Percentiles rank a stretch among this genome's conserved stretches.
phyloP scores from a whole-genome alignment of 306 rosid species.

The Astragalus membranaceus region DNA sequence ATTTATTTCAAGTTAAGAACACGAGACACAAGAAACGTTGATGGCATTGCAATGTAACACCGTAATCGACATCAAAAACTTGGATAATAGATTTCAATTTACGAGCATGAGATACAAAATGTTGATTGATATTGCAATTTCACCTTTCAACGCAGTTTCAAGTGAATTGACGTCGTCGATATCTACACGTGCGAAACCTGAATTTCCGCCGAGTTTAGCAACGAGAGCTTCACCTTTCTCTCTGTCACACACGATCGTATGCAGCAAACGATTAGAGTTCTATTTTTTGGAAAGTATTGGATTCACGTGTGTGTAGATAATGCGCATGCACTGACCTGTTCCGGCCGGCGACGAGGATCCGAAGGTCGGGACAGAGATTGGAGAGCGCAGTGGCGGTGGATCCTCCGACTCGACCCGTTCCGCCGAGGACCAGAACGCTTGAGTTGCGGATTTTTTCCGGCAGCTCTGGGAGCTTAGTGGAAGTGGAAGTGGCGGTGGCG shows the following conservation, averaged over 20 bases:
- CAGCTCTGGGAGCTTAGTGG: slow-evolving; percentile 14
- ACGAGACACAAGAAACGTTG: not conserved
- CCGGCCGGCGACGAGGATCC: slow-evolving; percentile 63
- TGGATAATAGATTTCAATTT: not conserved
- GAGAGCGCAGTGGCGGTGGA: slow-evolving; percentile 86
- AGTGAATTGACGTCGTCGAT: slow-evolving; percentile 44
- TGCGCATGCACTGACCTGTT: slow-evolving; percentile 42
- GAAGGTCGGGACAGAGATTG: slow-evolving; percentile 60
- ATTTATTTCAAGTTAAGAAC: not conserved
- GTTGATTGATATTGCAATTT: slow-evolving; percentile 16
- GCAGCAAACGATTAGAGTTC: not conserved
- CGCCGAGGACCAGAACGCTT: slow-evolving; percentile 73
- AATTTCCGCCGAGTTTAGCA: slow-evolving; percentile 50
- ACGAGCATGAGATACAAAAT: not conserved
- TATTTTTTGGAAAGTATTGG: not conserved
- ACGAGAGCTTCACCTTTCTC: slow-evolving; percentile 67
- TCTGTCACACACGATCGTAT: slow-evolving; percentile 29
- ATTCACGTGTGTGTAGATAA: not conserved
- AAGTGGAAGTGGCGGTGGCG: slow-evolving; percentile 8
- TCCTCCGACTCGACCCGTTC: slow-evolving; percentile 93
- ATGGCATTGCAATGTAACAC: not conserved
- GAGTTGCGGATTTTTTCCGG: slow-evolving; percentile 58
- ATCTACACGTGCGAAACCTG: slow-evolving; percentile 59
- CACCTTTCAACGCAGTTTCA: slow-evolving; percentile 59
- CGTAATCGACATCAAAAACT: not conserved